Evolutionary conservation across 2,329 filamentous ascomycete species (phyloP), one percentile per base, ranked within the genome.

Genomic region (Stagonosporopsis cucurbitacearum): DNA sequence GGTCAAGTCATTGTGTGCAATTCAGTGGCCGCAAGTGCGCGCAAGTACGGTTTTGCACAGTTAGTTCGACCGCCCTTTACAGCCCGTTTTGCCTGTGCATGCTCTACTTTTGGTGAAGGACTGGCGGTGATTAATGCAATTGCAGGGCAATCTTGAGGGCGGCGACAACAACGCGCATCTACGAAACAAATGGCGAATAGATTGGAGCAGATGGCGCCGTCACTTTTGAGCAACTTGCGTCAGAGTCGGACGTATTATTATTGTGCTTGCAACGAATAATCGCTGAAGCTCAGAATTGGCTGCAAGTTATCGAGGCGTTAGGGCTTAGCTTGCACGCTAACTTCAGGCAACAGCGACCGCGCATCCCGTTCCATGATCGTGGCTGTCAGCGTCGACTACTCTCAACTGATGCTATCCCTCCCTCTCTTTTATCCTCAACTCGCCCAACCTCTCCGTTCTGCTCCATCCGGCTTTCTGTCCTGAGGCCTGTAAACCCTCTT

Each of bases 401-500:
- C 44, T 41, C 54, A 48, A 57, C 45, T 28, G 28, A 49, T 22
- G 33, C 54, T 41, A 32, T 35, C 48, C 55, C 59, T 62, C 54
- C 53, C 56, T 58, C 59, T 59, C 54, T 61, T 58, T 63, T 58
- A 62, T 55, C 54, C 59, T 60, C 57, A 49, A 54, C 62, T 61
- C 55, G 58, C 62, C 57, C 61, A 58, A 57, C 56, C 60, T 53
- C 57, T 62, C 59, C 51, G 30, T 57, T 52, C 57, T 56, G 7
- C 59, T 52, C 53, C 58, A 54, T 53, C 51, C 58, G 60, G 53
- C 45, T 51, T 60, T 57, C 51, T 60, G 30, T 69, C 62, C 65
- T 71, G 53, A 73, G 70, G 71, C 70, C 58, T 64, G 61, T 55
- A 63, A 54, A 64, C 58, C 54, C 45, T 57, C 62, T 59, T 62